Evolutionary conservation across 352 stramenopile genomes (phyloP), one percentile per base, ranked within the genome.

Genomic region (Thraustotheca clavata): DNA sequence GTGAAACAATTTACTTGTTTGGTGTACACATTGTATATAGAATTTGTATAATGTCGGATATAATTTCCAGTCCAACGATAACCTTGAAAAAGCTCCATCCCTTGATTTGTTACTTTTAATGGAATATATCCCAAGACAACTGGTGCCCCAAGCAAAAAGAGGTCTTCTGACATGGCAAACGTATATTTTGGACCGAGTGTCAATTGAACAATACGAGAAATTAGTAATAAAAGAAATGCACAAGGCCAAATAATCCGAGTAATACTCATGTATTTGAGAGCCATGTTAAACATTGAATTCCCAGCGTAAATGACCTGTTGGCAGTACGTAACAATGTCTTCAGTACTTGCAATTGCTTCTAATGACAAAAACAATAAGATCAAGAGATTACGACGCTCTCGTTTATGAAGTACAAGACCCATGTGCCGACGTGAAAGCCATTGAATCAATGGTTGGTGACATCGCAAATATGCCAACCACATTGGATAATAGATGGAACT

Each of bases 191-290:
- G 6, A 6, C 43, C 43, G 33, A 50, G 6, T 14, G 33, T 6
- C 6, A 50, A 12, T 6, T 14, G 6, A 6, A 50, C 22, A 36
- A 50, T 11, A 22, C 36, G 29, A n/a, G 49, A 59, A 22, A 26
- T 49, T 12, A 59, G 14, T 12, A 59, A 6, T n/a, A 59, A 26
- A 6, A 59, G 7, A 22, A 49, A 59, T 6, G 49, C 49, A 34
- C 49, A 59, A 6, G 49, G 49, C 49, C 49, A 59, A 6, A 59
- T 59, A 34, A 59, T 59, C n/a, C 49, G 49, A n/a, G 16, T 49
- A 34, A 59, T 59, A 11, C 27, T 49, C 49, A 59, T 59, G 49
- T 59, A 59, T 6, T 59, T 46, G 49, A 59, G 49, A 6, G 16
- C 7, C 6, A 59, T 11, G 7, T 12, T 6, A 16, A 59, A 6